These are phyloP conservation scores for Colletotrichum lini DNA, from an alignment of 2,329 filamentous ascomycete genomes.

Conservation along the genomic window DNA sequence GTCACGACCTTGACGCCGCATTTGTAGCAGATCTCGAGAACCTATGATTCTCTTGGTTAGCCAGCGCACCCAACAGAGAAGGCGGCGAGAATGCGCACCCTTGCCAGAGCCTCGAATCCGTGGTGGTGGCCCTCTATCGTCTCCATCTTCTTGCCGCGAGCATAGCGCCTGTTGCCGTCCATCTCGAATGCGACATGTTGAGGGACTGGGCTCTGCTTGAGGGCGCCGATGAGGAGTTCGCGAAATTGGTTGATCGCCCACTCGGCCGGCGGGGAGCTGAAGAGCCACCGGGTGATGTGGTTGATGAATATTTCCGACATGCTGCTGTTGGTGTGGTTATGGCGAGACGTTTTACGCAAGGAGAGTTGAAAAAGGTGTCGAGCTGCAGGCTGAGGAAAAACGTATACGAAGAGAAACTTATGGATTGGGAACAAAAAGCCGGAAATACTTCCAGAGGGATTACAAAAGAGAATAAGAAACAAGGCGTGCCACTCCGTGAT, in stretches of 20 bases:
- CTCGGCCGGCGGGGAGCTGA: conserved; percentile 91
- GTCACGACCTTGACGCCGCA: conserved; percentile 96
- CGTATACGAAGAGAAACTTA: not conserved
- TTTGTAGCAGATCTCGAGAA: conserved; percentile 98
- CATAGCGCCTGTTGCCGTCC: conserved; percentile 97
- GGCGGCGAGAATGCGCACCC: conserved; percentile 65
- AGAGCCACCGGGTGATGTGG: conserved; percentile 75
- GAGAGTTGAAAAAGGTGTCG: conserved; percentile 7
- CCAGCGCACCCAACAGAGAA: conserved; percentile 1
- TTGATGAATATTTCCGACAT: conserved; percentile 71
- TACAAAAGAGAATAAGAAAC: conserved; percentile 27
- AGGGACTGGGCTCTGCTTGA: conserved; percentile 92
- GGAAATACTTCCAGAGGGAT: not conserved
- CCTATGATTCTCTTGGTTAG: conserved; percentile 63
- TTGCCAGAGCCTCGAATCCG: conserved; percentile 94
- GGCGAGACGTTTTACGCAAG: conserved; percentile 13
- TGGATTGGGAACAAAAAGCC: not conserved
- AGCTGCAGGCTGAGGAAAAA: not conserved
- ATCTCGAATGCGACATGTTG: conserved; percentile 99
- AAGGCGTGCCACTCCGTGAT: conserved; percentile 27
- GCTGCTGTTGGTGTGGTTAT: conserved; percentile 22
- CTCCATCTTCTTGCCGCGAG: conserved; percentile 91
- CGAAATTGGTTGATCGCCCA: conserved; percentile 85
- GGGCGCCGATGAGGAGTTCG: conserved; percentile 87
- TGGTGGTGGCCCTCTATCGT: conserved; percentile 96